A percentile compares a stretch with the other conserved stretches of the same genome.
Evolutionary conservation across 2,329 filamentous ascomycete genomes (phyloP).

Genomic region (Paramyrothecium roridum): DNA sequence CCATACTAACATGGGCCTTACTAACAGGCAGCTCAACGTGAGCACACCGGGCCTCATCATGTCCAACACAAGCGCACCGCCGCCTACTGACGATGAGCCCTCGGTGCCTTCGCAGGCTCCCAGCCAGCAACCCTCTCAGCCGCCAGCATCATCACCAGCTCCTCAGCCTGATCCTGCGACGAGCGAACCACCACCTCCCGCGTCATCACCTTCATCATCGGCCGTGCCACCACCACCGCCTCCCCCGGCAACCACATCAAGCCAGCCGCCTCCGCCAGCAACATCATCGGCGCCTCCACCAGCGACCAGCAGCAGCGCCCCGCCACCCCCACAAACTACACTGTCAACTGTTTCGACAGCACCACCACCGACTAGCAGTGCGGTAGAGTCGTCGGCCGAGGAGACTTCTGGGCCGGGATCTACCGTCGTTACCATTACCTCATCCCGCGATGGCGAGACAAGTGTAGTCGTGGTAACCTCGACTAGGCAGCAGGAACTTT

Average conservation of each 20-base stretch:
- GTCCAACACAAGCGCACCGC: constrained; percentile 23
- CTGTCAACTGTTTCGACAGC: background rate
- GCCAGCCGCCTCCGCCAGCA: constrained; percentile 3
- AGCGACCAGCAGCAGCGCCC: constrained; percentile 3
- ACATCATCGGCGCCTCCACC: constrained; percentile 3
- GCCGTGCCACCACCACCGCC: background rate
- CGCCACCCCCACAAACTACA: constrained; percentile 4
- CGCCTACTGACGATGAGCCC: constrained; percentile 12
- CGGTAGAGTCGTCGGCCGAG: no score
- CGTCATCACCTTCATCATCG: background rate
- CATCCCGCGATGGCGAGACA: constrained; percentile 11
- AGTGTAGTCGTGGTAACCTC: constrained; percentile 21
- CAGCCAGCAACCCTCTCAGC: constrained; percentile 6
- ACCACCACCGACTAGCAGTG: background rate
- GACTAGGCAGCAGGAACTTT: constrained; percentile 3
- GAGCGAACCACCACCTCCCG: background rate
- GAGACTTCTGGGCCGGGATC: background rate
- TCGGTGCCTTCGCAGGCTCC: constrained; percentile 1
- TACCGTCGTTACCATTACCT: background rate
- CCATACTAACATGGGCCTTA: constrained; percentile 30
- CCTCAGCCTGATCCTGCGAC: background rate
- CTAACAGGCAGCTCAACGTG: constrained; percentile 21
- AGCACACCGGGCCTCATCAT: constrained; percentile 25
- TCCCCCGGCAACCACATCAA: constrained; percentile 2
- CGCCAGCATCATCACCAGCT: background rate